Conservation (phyloP, 345 rosid genomes). For the Reutealis trisperma region DNA sequence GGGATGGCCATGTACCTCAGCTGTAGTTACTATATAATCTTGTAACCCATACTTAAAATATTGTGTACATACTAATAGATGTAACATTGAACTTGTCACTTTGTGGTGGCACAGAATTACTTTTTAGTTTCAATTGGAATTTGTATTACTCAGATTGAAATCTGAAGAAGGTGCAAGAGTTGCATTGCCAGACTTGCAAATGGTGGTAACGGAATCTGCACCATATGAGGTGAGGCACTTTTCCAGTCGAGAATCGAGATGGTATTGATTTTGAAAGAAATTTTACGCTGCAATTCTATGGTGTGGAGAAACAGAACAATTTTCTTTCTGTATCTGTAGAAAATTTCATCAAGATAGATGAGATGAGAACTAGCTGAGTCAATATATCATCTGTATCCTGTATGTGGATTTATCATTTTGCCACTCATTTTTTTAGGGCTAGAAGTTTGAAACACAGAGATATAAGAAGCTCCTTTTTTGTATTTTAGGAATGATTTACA, state of each 20-base stretch:
- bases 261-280: neutral
- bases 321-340: slow-evolving; percentile 1
- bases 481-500: neutral
- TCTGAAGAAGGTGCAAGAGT: neutral
- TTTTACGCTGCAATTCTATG: neutral
- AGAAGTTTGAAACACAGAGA: neutral
- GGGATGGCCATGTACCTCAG: slow-evolving; percentile 24
- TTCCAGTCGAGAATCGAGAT: neutral
- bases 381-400: neutral
- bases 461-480: neutral
- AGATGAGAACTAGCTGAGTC: no score
- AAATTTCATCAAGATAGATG: neutral
- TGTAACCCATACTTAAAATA: slow-evolving; percentile 28
- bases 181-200: neutral
- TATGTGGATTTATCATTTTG: neutral
- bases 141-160: slow-evolving; percentile 18
- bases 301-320: neutral
- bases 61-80: slow-evolving; percentile 41
- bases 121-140: slow-evolving; percentile 20
- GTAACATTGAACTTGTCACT: slow-evolving; percentile 38
- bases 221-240: neutral
- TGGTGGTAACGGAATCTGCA: neutral
- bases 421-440: neutral
- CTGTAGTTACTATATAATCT: slow-evolving; percentile 1
- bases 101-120: slow-evolving; percentile 35